Evolutionary conservation across 2,329 filamentous ascomycete genomes (phyloP), one percentile per base, ranked within the genome.

Genomic region (Fusarium sp.): DNA sequence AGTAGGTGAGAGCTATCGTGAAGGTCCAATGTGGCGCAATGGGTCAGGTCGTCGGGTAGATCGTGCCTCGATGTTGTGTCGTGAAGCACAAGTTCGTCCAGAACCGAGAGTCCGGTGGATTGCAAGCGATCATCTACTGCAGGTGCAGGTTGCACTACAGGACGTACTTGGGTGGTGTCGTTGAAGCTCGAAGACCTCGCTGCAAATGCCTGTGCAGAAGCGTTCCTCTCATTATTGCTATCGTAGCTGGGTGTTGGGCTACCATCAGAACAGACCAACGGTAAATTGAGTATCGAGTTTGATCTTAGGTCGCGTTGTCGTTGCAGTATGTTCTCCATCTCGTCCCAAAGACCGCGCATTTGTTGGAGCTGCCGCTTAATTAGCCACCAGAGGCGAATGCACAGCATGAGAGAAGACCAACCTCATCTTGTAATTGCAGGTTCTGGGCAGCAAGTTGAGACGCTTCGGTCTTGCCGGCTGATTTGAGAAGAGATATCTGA

Each of bases 381-480:
- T 38, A 62, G 39, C 26, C 18, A 6, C 26, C 26, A 26, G 26
- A 6, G 26, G 26, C 26, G 26, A 26, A 26, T 26, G 6, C 6
- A 26, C 26, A 26, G 26, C 6, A 26, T 26, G 26, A 32, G 15
- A 4, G 28, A 32, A 39, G n/a, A 20, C 51, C 1, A 42, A 62
- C 64, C 51, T 66, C 64, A n/a, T 66, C 58, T n/a, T 56, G 56
- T 22, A 66, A 28, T 24, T 41, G 36, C 5, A 61, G 24, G 26
- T 66, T 66, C 34, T 57, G 64, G 6, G 58, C 38, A 6, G 64
- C 56, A 12, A 66, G 64, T 12, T 62, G 64, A 3, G 64, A 55
- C 4, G 59, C 26, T 22, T 66, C 58, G 7, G 58, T 17, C 18
- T 54, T 51, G 2, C 44, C 58, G 5, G 58, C 30, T 8, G 64